These are phyloP conservation scores for Chlamydomonas schloesseri DNA, from an alignment of 139 green algal species.

Conservation along the genomic window DNA sequence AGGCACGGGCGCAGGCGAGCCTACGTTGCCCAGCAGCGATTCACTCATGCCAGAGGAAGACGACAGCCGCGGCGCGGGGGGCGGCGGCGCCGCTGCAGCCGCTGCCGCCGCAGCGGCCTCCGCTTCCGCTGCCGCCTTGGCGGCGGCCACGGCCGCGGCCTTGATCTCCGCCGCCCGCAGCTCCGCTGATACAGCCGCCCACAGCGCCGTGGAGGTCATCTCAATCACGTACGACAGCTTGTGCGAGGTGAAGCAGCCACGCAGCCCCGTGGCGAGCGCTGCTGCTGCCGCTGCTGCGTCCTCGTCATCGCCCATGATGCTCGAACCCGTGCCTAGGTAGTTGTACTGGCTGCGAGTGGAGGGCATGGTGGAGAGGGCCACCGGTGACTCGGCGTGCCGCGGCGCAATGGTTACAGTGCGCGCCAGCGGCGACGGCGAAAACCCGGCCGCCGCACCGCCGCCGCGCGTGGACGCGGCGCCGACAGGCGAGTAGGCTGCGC, in stretches of 20 bases:
- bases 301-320: background rate
- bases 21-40: no score
- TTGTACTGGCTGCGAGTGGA: no score
- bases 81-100: background rate
- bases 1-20: no score
- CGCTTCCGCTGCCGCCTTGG: background rate
- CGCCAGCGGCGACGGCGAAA: no score
- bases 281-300: background rate
- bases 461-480: no score
- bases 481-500: no score
- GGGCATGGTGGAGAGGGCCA: no score
- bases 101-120: background rate
- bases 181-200: slow-evolving; percentile 18
- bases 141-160: background rate
- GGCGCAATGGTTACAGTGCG: no score
- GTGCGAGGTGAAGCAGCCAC: slow-evolving; percentile 10
- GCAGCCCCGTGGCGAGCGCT: background rate
- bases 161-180: slow-evolving; percentile 1
- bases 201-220: slow-evolving; percentile 19
- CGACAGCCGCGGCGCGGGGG: background rate
- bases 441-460: no score
- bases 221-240: slow-evolving; percentile 35
- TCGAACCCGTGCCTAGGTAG: no score
- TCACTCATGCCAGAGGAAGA: background rate
- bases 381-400: no score